Evolutionary conservation across 106 monocot genomes (phyloP), one percentile per base, ranked within the genome.

Genomic region (Phalaenopsis aphrodite): DNA sequence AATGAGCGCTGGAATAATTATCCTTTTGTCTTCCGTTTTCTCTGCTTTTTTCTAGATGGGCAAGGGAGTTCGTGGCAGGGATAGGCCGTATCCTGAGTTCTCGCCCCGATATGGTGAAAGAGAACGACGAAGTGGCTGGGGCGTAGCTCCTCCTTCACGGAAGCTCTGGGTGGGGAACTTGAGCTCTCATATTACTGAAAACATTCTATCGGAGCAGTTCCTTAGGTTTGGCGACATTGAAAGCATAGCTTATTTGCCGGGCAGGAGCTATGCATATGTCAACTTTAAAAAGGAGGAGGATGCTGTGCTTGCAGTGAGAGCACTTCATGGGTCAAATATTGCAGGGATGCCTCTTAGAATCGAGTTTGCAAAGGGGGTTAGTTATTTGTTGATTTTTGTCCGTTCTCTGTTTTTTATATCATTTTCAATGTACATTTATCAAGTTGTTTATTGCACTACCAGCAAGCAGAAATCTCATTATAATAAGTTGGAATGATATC

Each of bases 301-400:
- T 82, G 97, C 97, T n/a, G 82, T 88, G 16, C 69, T 84, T 74
- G 97, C 97, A 12, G 42, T 88, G 68, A 87, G 86, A 77, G 85
- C 49, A n/a, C 89, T 97, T 9, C 88, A 94, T 42, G 97, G 94
- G 23, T 72, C 56, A 43, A 81, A 65, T 73, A 48, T 97, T 80
- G 84, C 80, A 0, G 97, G 94, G 81, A 75, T 79, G 84, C 86
- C 91, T 43, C 78, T 97, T 88, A 97, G 84, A 78, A 89, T 97
- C 92, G 92, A 97, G 85, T 97, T 94, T 86, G 86, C 94, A 30
- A 97, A 97, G 92, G 91, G 87, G 97, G 94, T 97, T 92, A 97
- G 97, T 94, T 49, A 0, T 30, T 67, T 87, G 82, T 92, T 77
- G 81, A 82, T 82, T 82, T 79, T 78, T 83, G 81, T 72, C 74